These are phyloP conservation scores for Sporothrix inflata DNA, from an alignment of 2,329 filamentous ascomycete genomes.

Conservation along the genomic window DNA sequence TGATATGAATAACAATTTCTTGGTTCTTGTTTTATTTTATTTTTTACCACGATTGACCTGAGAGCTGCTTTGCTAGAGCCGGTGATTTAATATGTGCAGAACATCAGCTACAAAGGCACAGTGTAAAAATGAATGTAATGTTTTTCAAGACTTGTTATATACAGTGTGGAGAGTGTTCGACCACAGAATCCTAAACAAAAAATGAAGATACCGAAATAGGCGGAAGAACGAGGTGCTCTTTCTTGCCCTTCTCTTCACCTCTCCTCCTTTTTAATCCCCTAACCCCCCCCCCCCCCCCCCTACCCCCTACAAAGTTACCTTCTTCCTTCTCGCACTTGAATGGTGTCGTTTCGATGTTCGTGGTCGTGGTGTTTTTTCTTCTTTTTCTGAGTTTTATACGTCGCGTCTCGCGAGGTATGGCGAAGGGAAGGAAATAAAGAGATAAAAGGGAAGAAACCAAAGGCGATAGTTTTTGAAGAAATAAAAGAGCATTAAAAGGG, in stretches of 20 bases:
- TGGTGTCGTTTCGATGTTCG: neutral
- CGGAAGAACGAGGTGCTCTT: neutral
- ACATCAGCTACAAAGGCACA: neutral
- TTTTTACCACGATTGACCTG: neutral
- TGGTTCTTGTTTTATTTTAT: neutral
- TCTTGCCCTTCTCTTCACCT: neutral
- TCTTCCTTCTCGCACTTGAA: neutral
- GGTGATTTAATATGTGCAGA: no score
- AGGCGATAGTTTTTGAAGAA: neutral
- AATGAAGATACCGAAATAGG: neutral
- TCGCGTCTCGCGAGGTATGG: no score
- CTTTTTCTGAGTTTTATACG: neutral
- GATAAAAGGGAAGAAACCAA: neutral
- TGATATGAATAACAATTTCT: constrained; percentile 16
- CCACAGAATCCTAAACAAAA: constrained; percentile 6
- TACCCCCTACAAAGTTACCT: neutral
- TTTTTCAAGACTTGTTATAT: constrained; percentile 27
- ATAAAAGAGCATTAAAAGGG: constrained; percentile 2
- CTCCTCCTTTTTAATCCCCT: neutral
- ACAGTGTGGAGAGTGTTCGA: constrained; percentile 32
- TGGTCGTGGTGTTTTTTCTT: neutral
- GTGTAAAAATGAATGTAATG: neutral
- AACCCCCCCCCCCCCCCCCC: neutral
- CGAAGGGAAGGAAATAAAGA: neutral
- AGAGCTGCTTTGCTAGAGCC: no score